Base-by-base conservation (phyloP, 1,284 basidiomycete genomes). In the Chiua sp. region DNA sequence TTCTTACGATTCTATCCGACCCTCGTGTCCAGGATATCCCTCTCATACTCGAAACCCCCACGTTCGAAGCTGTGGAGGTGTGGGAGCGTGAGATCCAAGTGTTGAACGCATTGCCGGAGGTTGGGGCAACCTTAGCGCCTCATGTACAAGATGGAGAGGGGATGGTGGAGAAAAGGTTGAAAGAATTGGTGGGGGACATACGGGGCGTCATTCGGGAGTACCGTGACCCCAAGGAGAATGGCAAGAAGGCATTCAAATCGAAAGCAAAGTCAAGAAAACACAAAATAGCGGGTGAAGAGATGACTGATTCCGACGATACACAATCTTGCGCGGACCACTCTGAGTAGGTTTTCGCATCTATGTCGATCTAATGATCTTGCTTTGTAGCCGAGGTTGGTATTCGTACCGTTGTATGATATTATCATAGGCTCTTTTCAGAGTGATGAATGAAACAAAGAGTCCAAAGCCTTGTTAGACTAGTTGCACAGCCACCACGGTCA, bases 41-140 rank as follows among this genome's bases (percentile, higher is more conserved):
- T 4, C 80, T 96, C 47, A 85, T 95, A 42, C 84, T 96, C 23
- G 93, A 96, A 73, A 95, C 93, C 0, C 92, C 92, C 1, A 82
- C 79, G 33, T 83, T 85, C 57, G 87, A 87, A 60, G 73, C 76
- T 26, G 78, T 84, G n/a, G 79, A 83, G 13, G 82, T 93, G 1
- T 95, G 93, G 92, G 79, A 79, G 23, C 80, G 80, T 59, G 93
- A 96, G 73, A 88, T 95, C 32, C 78, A 81, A 37, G 79, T 86
- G 3, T 72, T 92, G 49, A 80, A 88, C 55, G 66, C 65, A 22
- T 63, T 91, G 8, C 80, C 82, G 2, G 73, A 72, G 4, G 35
- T 68, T 18, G 60, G 57, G 2, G 39, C 32, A 10, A 13, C 16
- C 26, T 44, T 53, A 32, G 51, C 18, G 4, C n/a, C 23, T 6